Conservation (phyloP, 2,329 filamentous ascomycete species). For the Botrytis hyacinthi region DNA sequence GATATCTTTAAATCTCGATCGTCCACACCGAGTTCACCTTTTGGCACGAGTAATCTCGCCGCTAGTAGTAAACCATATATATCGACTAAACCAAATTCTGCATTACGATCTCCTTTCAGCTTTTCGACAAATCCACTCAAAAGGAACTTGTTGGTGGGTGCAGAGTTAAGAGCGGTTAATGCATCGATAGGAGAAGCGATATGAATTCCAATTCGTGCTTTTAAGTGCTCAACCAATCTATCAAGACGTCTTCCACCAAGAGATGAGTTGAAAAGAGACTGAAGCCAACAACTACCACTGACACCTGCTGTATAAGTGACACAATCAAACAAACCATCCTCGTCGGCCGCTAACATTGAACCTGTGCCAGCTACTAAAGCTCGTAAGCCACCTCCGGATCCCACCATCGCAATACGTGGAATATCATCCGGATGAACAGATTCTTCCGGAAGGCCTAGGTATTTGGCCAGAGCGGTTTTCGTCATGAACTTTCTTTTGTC, state of each 20-base stretch:
- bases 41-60: conserved; percentile 80
- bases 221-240: conserved; percentile 78
- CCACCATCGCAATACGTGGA: conserved; percentile 89
- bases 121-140: conserved; percentile 89
- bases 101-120: conserved; percentile 74
- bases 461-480: conserved; percentile 72
- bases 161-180: conserved; percentile 75
- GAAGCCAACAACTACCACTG: conserved; percentile 94
- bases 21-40: conserved; percentile 75
- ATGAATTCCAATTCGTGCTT: conserved; percentile 78
- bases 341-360: conserved; percentile 77
- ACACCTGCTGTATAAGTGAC: conserved; percentile 94
- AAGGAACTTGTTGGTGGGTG: conserved; percentile 90
- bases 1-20: conserved; percentile 86
- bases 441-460: conserved; percentile 72
- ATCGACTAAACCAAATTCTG: conserved; percentile 88
- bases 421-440: conserved; percentile 93
- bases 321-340: conserved; percentile 90
- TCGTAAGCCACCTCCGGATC: conserved; percentile 85
- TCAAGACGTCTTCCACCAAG: conserved; percentile 67
- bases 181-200: conserved; percentile 90
- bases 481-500: conserved; percentile 66
- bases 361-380: conserved; percentile 89
- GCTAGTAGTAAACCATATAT: conserved; percentile 86
- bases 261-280: conserved; percentile 81